These are phyloP conservation scores for Dryadomyces quercivorus DNA, from an alignment of 2,329 filamentous ascomycete genomes.

Conservation along the genomic window DNA sequence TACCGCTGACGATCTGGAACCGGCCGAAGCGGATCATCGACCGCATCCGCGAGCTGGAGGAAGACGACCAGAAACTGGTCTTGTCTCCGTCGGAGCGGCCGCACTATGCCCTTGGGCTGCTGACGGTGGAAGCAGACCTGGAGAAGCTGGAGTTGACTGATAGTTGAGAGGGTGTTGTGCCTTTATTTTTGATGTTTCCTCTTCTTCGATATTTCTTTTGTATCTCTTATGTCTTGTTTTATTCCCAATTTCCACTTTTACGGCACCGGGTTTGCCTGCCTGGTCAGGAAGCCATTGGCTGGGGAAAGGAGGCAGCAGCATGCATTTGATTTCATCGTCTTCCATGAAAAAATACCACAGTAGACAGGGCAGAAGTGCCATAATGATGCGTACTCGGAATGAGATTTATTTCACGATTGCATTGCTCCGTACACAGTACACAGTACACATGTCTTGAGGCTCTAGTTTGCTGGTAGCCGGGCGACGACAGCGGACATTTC, in stretches of 20 bases:
- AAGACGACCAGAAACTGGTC: constrained; percentile 35
- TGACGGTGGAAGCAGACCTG: constrained; percentile 69
- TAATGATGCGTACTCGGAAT: neutral
- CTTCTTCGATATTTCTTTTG: no score
- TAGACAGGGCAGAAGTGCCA: no score
- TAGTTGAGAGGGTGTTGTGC: neutral
- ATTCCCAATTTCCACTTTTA: no score
- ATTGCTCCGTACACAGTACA: neutral
- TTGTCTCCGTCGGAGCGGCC: constrained; percentile 51
- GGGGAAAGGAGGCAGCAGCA: no score
- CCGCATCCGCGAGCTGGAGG: constrained; percentile 34
- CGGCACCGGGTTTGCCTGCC: no score
- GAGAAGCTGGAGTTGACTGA: constrained; percentile 45
- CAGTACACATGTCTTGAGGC: neutral
- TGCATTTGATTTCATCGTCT: no score
- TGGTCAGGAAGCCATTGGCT: no score
- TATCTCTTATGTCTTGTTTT: no score
- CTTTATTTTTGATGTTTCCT: no score
- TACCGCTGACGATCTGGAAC: constrained; percentile 32
- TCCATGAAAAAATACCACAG: no score
- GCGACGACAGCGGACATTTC: constrained; percentile 93
- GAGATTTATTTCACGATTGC: neutral
- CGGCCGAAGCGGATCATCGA: constrained; percentile 38
- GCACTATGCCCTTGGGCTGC: constrained; percentile 65
- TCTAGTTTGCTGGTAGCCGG: constrained; percentile 56